Conservation (phyloP, 2,329 filamentous ascomycete genomes). For the Ophiocordyceps polyrhachis-furcata region DNA sequence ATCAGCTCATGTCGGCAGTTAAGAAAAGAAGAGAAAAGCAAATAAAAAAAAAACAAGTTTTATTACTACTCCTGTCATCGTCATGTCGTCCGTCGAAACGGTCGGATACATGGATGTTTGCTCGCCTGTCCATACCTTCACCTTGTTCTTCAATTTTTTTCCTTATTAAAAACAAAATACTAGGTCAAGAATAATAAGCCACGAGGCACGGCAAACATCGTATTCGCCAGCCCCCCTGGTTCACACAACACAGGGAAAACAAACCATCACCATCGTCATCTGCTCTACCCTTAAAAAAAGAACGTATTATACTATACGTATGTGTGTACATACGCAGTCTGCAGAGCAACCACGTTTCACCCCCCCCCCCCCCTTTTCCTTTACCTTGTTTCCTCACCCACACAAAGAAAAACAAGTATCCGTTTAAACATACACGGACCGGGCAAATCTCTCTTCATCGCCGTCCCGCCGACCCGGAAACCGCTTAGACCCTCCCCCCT, state of each 20-base stretch:
- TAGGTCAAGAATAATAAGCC: not conserved
- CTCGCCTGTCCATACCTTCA: too few species aligned
- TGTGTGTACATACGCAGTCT: too few species aligned
- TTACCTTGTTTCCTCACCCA: too few species aligned
- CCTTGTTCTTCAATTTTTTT: too few species aligned
- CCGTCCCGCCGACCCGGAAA: too few species aligned
- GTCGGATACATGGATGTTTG: not conserved
- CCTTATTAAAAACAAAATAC: not conserved
- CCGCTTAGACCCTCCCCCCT: too few species aligned
- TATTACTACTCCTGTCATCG: not conserved
- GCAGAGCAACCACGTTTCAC: too few species aligned
- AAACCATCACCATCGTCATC: too few species aligned
- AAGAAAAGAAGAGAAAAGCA: not conserved
- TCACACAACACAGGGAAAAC: not conserved
- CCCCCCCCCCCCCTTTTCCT: too few species aligned
- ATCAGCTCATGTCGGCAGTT: not conserved
- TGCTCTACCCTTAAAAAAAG: too few species aligned
- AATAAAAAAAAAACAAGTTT: not conserved
- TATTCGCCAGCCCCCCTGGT: not conserved
- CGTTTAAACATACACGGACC: not conserved
- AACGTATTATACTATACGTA: too few species aligned
- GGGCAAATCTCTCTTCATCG: not conserved
- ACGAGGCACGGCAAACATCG: not conserved
- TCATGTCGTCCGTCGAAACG: not conserved
- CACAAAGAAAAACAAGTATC: not conserved